A percentile compares a stretch with the other conserved stretches of the same genome.
These are phyloP conservation scores for Cyberlindnera misumaiensis DNA, from an alignment of 805 yeast genomes.

Conservation along the genomic window DNA sequence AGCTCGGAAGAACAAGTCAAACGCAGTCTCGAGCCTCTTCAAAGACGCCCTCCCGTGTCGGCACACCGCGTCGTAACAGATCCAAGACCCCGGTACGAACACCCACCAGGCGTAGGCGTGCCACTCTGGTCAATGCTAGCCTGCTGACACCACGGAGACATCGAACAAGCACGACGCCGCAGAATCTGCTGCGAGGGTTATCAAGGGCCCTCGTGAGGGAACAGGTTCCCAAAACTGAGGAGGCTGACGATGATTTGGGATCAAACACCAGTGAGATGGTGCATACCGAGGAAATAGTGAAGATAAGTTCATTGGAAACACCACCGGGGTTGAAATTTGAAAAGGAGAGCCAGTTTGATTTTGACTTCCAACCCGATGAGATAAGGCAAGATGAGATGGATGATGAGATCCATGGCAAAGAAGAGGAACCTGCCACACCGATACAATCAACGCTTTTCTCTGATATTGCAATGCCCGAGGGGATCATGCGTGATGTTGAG, in stretches of 20 bases:
- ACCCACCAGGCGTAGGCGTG: conserved; percentile 20
- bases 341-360: background rate
- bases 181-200: conserved; percentile 16
- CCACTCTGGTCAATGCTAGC: conserved; percentile 18
- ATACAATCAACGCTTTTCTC: conserved; percentile 8
- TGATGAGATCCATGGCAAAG: too few relatives aligned
- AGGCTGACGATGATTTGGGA: too few relatives aligned
- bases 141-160: conserved; percentile 19
- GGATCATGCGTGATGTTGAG: conserved; percentile 17
- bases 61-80: conserved; percentile 12
- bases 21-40: too few relatives aligned
- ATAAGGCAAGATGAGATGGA: background rate
- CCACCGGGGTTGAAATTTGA: too few relatives aligned
- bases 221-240: too few relatives aligned
- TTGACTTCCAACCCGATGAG: background rate
- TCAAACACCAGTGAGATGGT: too few relatives aligned
- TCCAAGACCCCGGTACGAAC: conserved; percentile 21
- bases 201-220: conserved; percentile 18
- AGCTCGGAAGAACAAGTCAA: too few relatives aligned
- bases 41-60: conserved; percentile 4
- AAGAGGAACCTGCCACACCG: too few relatives aligned
- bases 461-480: conserved; percentile 23
- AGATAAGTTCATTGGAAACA: too few relatives aligned
- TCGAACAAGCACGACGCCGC: conserved; percentile 17
- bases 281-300: too few relatives aligned